Base-by-base conservation (phyloP, 2,329 filamentous ascomycete genomes). In the Didymella glomerata region DNA sequence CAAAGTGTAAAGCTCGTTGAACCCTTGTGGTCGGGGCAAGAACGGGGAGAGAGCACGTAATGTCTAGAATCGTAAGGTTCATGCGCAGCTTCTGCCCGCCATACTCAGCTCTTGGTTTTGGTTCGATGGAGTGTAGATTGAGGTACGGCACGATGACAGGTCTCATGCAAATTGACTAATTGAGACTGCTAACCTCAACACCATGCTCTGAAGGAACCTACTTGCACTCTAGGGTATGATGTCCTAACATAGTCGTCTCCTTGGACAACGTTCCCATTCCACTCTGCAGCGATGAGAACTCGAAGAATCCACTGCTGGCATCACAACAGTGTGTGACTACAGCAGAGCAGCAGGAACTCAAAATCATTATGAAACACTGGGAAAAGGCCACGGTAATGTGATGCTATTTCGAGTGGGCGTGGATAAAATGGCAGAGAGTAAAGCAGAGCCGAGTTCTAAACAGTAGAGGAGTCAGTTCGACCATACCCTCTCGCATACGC, bases 121-220 rank as follows among this genome's bases (percentile, higher is more conserved):
- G 42, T 16, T 7, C 16, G 32, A 58, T 36, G 45, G 54, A 48
- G 49, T 38, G 6, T 52, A 6, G 38, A 56, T 20, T 16, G 41
- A 11, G 14, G 9, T 20, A 20, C 24, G 34, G 42, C 44, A 28
- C 48, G 44, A 44, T 36, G 27, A 24, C 25, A 44, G 27, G 49
- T 42, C 30, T 48, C 18, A 49, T 54, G 49, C 55, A 46, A 49
- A 45, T 46, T 36, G 49, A 54, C 18, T 10, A 24, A 18, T 53
- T 36, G 47, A 49, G 44, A 52, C n/a, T 24, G 18, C 36, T 24
- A 22, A 28, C 49, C 24, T 52, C 27, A 34, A 27, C 16, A 45
- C 11, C n/a, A 44, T 42, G 36, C 22, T 46, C 46, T n/a, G 9
- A 32, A 32, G 27, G 18, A 45, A 6, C n/a, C 3, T 13, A 38